These are phyloP conservation scores for Talaromyces ruber DNA, from an alignment of 495 filamentous ascomycete species.

Conservation along the genomic window DNA sequence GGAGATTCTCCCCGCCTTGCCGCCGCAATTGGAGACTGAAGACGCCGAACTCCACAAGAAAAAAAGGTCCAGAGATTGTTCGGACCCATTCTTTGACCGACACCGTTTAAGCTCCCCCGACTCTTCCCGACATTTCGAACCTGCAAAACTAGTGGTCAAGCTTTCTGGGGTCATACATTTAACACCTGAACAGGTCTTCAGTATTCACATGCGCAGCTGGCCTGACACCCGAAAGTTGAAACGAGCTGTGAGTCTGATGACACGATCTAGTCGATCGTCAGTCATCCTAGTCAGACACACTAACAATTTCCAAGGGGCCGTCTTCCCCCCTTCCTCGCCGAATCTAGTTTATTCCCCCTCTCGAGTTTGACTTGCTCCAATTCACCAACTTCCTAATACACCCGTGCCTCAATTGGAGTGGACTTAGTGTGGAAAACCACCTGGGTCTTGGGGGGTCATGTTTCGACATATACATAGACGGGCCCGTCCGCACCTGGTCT, in stretches of 20 bases:
- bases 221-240: not conserved
- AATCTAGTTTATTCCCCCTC: not conserved
- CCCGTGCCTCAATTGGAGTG: not conserved
- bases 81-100: not conserved
- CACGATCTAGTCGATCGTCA: not conserved
- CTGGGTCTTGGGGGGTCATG: conserved; percentile 3
- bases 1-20: not conserved
- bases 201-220: not conserved
- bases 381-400: not conserved
- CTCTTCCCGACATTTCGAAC: conserved; percentile 7
- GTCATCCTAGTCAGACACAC: not conserved
- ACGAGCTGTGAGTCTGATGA: not conserved
- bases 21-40: not conserved
- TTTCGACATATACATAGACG: conserved; percentile 5
- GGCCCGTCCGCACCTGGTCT: not conserved
- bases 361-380: not conserved
- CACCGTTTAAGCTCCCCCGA: conserved; percentile 2
- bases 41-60: not conserved
- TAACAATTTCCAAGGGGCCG: not conserved
- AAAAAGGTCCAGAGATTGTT: not conserved
- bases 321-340: not conserved
- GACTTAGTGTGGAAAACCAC: not conserved
- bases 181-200: not conserved
- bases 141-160: not conserved
- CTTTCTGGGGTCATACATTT: not conserved